Evolutionary conservation across 108 stramenopile genomes (phyloP).

Genomic region (Nannochloropsis oceanica): DNA sequence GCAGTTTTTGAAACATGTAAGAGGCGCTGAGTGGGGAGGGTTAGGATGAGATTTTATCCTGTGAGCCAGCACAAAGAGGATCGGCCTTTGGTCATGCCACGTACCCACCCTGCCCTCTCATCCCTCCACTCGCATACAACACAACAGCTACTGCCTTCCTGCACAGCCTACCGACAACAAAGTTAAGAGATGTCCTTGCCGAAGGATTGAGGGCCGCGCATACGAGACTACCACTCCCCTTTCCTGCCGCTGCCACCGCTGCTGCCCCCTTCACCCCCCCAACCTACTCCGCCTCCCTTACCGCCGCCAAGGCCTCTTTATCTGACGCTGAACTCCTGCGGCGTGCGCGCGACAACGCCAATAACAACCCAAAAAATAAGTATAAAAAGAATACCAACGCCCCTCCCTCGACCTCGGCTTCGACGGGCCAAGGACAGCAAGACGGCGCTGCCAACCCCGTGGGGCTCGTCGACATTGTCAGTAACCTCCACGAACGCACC

Average conservation of each 20-base stretch:
- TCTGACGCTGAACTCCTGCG: neutral
- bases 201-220: neutral
- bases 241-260: neutral
- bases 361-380: neutral
- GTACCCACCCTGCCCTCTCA: neutral
- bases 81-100: neutral
- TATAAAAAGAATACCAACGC: neutral
- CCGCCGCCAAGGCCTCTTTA: neutral
- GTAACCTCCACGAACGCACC: neutral
- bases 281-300: neutral
- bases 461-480: neutral
- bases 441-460: neutral
- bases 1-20: too few relatives aligned
- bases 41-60: too few relatives aligned
- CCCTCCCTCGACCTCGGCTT: neutral
- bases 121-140: neutral
- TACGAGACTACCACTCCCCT: neutral
- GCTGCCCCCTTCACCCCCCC: neutral
- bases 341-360: neutral
- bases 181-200: neutral
- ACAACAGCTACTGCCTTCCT: too few relatives aligned
- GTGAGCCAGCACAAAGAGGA: neutral
- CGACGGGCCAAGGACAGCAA: neutral
- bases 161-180: too few relatives aligned
- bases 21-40: too few relatives aligned